phyloP scores from a whole-genome alignment of 1,284 basidiomycete genomes.

The Cryptococcus deneoformans region DNA sequence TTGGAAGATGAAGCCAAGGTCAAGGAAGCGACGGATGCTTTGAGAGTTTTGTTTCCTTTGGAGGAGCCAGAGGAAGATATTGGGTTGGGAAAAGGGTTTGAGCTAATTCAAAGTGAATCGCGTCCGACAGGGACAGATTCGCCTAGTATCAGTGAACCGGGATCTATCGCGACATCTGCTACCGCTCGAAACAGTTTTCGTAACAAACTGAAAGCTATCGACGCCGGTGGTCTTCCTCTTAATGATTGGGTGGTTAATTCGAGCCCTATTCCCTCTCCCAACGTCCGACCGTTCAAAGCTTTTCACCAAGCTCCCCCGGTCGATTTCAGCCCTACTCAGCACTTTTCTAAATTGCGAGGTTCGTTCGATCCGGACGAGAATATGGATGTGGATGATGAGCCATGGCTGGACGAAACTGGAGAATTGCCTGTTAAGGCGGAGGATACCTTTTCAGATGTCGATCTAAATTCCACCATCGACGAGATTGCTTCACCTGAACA shows the following conservation, averaged over 20 bases:
- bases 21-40: conserved; percentile 41
- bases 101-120: conserved; percentile 34
- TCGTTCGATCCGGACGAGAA: conserved; percentile 29
- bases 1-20: conserved; percentile 37
- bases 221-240: conserved; percentile 24
- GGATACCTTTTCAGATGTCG: conserved; percentile 37
- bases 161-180: conserved; percentile 13
- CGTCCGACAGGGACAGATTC: conserved; percentile 21
- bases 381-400: conserved; percentile 34
- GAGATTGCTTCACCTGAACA: conserved; percentile 39
- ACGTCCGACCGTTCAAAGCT: conserved; percentile 11
- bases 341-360: conserved; percentile 23
- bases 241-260: conserved; percentile 31
- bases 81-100: conserved; percentile 11
- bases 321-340: conserved; percentile 35
- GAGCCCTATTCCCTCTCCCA: conserved; percentile 38
- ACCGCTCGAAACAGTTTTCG: conserved; percentile 15
- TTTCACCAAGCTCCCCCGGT: conserved; percentile 10
- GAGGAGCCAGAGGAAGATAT: conserved; percentile 15
- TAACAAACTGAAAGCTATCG: conserved; percentile 30
- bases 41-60: conserved; percentile 39
- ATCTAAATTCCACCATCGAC: conserved; percentile 31
- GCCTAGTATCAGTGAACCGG: conserved; percentile 21
- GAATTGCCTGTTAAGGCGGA: conserved; percentile 42
- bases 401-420: conserved; percentile 40